Percentiles rank a stretch among this genome's conserved stretches.
Evolutionary conservation across 768 basidiomycete species (phyloP).

Genomic region (Nidularia pulvinata): DNA sequence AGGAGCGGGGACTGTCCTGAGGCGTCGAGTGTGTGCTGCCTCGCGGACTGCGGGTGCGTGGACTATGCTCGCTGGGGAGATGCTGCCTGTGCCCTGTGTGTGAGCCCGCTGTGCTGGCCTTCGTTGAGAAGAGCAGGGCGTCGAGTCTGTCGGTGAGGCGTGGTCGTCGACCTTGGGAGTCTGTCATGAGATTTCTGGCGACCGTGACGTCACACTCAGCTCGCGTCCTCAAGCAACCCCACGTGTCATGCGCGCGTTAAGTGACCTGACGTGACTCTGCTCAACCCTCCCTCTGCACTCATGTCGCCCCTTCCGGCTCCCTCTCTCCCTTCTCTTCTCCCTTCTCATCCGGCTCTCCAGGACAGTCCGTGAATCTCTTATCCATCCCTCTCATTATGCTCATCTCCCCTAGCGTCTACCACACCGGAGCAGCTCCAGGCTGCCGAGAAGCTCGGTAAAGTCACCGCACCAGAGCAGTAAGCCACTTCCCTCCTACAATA

Average conservation of each 20-base stretch:
- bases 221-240: slow-evolving; percentile 1
- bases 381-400: slow-evolving; percentile 1
- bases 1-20: slow-evolving; percentile 65
- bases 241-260: slow-evolving; percentile 27
- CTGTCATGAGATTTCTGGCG: slow-evolving; percentile 1
- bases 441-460: slow-evolving; percentile 46
- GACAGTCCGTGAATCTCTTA: slow-evolving; percentile 37
- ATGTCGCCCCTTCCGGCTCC: neutral
- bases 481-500: slow-evolving; percentile 10
- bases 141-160: slow-evolving; percentile 16
- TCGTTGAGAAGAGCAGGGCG: slow-evolving; percentile 3
- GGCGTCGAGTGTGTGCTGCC: slow-evolving; percentile 56
- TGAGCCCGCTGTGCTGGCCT: no score
- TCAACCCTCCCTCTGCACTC: neutral
- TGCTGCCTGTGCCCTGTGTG: no score
- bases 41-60: slow-evolving; percentile 54
- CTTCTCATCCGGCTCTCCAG: slow-evolving; percentile 44
- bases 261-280: neutral
- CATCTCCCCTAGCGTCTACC: slow-evolving; percentile 39
- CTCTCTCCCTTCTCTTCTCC: slow-evolving; percentile 31
- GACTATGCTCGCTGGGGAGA: no score
- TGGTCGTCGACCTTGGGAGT: slow-evolving; percentile 12
- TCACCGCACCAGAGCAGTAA: slow-evolving; percentile 68
- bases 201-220: slow-evolving; percentile 33
- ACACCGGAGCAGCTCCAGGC: slow-evolving; percentile 52